phyloP scores from a whole-genome alignment of 2,329 filamentous ascomycete species.

The Ophiocordyceps camponoti-floridani region DNA sequence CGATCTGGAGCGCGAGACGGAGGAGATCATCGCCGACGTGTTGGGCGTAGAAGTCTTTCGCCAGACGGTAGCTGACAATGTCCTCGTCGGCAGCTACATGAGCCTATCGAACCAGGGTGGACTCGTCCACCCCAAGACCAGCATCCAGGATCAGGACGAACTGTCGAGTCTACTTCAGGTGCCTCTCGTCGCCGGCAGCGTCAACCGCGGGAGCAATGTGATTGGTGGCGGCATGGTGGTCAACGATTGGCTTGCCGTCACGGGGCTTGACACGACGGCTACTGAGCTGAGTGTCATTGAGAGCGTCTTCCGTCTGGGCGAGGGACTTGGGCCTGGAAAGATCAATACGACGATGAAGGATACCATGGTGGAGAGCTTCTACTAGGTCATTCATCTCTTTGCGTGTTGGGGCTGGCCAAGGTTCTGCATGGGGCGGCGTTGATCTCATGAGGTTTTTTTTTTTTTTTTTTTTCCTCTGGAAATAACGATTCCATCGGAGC shows the following conservation, averaged over 20 bases:
- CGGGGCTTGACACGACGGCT: constrained; percentile 85
- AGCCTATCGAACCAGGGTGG: constrained; percentile 88
- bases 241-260: constrained; percentile 90
- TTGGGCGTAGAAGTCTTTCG: constrained; percentile 77
- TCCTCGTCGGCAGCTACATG: constrained; percentile 95
- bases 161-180: constrained; percentile 85
- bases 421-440: neutral
- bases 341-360: constrained; percentile 85
- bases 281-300: constrained; percentile 94
- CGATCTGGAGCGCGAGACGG: constrained; percentile 90
- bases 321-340: constrained; percentile 60
- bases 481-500: too few relatives aligned
- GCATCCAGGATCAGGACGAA: constrained; percentile 95
- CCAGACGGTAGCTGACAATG: constrained; percentile 93
- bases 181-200: constrained; percentile 80
- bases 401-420: neutral
- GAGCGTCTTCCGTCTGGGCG: constrained; percentile 85
- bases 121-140: constrained; percentile 92
- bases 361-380: constrained; percentile 97
- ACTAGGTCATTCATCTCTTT: constrained; percentile 31
- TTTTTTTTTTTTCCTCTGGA: neutral
- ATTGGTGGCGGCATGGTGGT: constrained; percentile 54
- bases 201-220: constrained; percentile 84
- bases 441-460: neutral
- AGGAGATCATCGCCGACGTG: constrained; percentile 95